phyloP scores from a whole-genome alignment of 2,329 filamentous ascomycete genomes.

The Paecilomyces fulvus region DNA sequence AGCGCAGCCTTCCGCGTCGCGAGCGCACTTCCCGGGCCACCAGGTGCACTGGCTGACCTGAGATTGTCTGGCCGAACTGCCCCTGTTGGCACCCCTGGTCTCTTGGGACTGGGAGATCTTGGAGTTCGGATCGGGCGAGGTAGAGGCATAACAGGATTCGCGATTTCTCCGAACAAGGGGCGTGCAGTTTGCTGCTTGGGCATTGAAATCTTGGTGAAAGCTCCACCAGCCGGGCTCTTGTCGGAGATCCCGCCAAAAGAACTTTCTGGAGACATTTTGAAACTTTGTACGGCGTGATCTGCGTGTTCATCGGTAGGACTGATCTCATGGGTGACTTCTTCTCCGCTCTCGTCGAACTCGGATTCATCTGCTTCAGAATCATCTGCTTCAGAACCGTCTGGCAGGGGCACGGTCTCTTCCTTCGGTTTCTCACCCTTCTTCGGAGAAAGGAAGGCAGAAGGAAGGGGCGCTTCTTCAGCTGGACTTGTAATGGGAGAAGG shows the following conservation, averaged over 20 bases:
- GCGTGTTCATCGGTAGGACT: slow-evolving; percentile 19
- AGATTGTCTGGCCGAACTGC: slow-evolving; percentile 22
- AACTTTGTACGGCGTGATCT: slow-evolving; percentile 23
- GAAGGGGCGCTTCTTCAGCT: slow-evolving; percentile 1
- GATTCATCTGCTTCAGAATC: slow-evolving; percentile 28
- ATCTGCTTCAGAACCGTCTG: slow-evolving; percentile 25
- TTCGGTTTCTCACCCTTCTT: slow-evolving; percentile 11
- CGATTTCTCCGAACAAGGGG: slow-evolving; percentile 38
- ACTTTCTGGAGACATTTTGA: slow-evolving; percentile 35
- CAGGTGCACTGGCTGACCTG: slow-evolving; percentile 31
- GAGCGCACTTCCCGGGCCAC: slow-evolving; percentile 30
- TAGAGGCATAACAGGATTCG: slow-evolving; percentile 30
- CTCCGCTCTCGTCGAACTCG: slow-evolving; percentile 39
- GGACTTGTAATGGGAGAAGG: neutral
- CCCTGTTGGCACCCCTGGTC: slow-evolving; percentile 19
- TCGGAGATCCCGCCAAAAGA: slow-evolving; percentile 34
- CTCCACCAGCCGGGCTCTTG: slow-evolving; percentile 28
- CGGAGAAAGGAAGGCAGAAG: slow-evolving; percentile 1
- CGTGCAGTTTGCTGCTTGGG: slow-evolving; percentile 18
- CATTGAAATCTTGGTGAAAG: slow-evolving; percentile 32
- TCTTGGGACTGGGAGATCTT: slow-evolving; percentile 41
- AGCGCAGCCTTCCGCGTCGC: slow-evolving; percentile 32
- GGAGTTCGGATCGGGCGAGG: slow-evolving; percentile 27
- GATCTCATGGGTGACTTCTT: slow-evolving; percentile 37
- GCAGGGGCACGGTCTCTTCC: slow-evolving; percentile 22